Evolutionary conservation across 768 basidiomycete species (phyloP), one percentile per base, ranked within the genome.

Genomic region (Cyathus striatus): DNA sequence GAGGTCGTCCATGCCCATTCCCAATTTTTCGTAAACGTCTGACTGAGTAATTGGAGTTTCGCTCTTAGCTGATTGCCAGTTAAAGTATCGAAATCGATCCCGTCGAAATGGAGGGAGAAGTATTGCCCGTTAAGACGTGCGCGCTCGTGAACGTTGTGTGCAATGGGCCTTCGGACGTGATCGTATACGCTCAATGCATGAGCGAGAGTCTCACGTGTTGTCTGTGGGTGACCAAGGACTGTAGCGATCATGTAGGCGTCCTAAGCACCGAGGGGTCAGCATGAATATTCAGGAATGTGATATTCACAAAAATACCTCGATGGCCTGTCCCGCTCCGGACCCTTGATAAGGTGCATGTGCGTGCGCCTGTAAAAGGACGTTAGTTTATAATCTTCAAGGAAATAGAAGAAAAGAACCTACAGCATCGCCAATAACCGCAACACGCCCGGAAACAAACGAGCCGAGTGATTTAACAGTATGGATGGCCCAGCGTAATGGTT

Each of bases 1-100:
- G 70, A 72, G 18, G 75, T 70, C 6, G 63, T 62, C 79, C 79
- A 81, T 4, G 71, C 58, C 83, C 83, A 86, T 44, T 77, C 73
- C 79, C 79, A 82, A 38, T 70, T 74, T 52, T 65, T 65, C 14
- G 66, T 69, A 20, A 83, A 56, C 9, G 56, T 56, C 24, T 63
- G 54, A 5, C 64, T 68, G 3, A 82, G 54, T 30, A 65, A 52
- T 13, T 63, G 50, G 6, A 78, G 59, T 43, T 62, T 63, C 10
- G 59, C 43, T 40, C 54, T 43, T 41, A 60, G 45, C 45, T 63
- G 53, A 17, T 56, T 51, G 23, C 58, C 57, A 18, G 57, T 48
- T 23, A 64, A 34, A 9, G 30, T 20, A 5, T 62, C 55, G 24
- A 68, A 62, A 27, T 65, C 54, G 20, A 61, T 35, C 12, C 60